These are phyloP conservation scores for Iris macrosiphon DNA, from an alignment of 106 monocot genomes.

Conservation along the genomic window DNA sequence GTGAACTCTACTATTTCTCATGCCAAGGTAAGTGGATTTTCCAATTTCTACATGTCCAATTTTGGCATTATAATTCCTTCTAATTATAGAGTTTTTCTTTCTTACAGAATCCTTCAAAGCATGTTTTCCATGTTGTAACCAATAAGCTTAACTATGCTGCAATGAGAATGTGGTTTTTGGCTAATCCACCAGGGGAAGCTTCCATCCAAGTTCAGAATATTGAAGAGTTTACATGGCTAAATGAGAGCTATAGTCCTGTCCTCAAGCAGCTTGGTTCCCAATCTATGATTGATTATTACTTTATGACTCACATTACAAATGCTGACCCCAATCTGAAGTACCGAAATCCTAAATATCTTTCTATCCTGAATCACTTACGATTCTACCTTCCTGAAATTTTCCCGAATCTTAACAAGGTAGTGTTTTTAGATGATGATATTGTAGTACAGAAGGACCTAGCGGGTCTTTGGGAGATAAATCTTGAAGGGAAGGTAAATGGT, in stretches of 20 bases:
- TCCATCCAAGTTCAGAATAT: slow-evolving; percentile 56
- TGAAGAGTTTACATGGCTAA: slow-evolving; percentile 62
- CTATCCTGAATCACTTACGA: slow-evolving; percentile 46
- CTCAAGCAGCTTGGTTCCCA: slow-evolving; percentile 41
- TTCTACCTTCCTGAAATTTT: slow-evolving; percentile 53
- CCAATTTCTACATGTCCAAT: not conserved
- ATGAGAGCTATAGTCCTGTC: slow-evolving; percentile 47
- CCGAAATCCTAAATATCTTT: slow-evolving; percentile 53
- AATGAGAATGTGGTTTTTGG: slow-evolving; percentile 68
- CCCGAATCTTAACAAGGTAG: slow-evolving; percentile 51
- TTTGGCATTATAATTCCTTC: not conserved
- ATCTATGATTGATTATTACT: slow-evolving; percentile 60
- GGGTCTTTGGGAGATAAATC: slow-evolving; percentile 38
- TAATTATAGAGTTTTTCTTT: slow-evolving; percentile 1
- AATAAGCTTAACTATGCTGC: slow-evolving; percentile 61
- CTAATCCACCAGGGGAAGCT: slow-evolving; percentile 51
- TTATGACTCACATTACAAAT: slow-evolving; percentile 26
- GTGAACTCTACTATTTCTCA: slow-evolving; percentile 71
- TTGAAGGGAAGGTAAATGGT: slow-evolving; percentile 45
- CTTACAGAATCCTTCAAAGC: slow-evolving; percentile 38
- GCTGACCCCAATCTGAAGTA: slow-evolving; percentile 43
- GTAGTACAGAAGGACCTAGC: slow-evolving; percentile 49
- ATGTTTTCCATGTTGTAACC: slow-evolving; percentile 65
- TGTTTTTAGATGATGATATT: slow-evolving; percentile 56
- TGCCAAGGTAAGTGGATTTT: slow-evolving; percentile 42